Evolutionary conservation across 331 rosid species (phyloP).

Genomic region (Ulmus americana): DNA sequence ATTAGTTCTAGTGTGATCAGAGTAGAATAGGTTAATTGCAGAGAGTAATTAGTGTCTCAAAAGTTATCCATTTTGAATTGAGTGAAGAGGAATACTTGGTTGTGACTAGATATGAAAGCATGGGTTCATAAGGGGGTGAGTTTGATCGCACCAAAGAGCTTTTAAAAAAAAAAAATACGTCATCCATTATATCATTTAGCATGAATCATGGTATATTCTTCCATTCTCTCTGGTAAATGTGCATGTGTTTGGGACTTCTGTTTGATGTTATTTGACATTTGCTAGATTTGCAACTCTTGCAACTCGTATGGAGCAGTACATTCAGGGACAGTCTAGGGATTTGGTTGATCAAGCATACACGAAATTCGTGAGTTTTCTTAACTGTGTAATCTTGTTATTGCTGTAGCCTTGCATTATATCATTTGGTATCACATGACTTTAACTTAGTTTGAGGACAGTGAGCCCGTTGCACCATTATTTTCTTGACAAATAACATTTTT

Average conservation of each 20-base stretch:
- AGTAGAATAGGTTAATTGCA: too few relatives aligned
- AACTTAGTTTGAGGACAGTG: too few relatives aligned
- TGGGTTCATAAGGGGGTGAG: not conserved
- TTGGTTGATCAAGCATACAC: constrained; percentile 98
- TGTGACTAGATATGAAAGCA: not conserved
- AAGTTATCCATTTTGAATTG: not conserved
- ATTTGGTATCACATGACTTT: too few relatives aligned
- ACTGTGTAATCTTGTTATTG: not conserved
- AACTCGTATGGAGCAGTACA: constrained; percentile 93
- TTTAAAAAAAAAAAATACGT: too few relatives aligned
- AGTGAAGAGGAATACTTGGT: constrained; percentile 1
- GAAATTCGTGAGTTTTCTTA: constrained; percentile 64
- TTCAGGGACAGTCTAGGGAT: constrained; percentile 93
- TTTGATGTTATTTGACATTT: constrained; percentile 13
- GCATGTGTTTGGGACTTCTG: not conserved
- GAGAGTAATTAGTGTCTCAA: not conserved
- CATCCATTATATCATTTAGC: too few relatives aligned
- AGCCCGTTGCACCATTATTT: too few relatives aligned
- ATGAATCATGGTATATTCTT: too few relatives aligned
- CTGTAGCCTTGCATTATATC: too few relatives aligned
- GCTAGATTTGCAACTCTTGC: constrained; percentile 89
- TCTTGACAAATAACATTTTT: too few relatives aligned
- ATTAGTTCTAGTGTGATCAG: too few relatives aligned
- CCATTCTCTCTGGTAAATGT: not conserved
- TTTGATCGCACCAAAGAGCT: not conserved